Evolutionary conservation across 169 alveolate species (phyloP).

Genomic region (Eimeria brunetti): DNA sequence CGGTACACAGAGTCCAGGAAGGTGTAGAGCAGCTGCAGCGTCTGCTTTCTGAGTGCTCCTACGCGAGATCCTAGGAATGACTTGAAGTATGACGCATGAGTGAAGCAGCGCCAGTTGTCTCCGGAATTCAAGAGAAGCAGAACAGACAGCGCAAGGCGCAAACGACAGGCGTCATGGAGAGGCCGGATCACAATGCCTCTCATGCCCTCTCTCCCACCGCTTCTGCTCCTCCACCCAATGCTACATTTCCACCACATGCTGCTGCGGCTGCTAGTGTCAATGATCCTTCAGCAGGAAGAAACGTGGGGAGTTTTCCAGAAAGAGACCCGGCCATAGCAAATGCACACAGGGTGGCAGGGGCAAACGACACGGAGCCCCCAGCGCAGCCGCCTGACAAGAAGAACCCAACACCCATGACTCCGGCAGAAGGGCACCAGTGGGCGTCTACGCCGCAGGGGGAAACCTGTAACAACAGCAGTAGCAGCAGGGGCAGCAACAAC

Average conservation of each 20-base stretch:
- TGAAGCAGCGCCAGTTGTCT: not conserved
- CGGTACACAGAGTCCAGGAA: not conserved
- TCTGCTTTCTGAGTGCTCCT: slow-evolving; percentile 7
- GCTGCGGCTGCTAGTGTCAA: not conserved
- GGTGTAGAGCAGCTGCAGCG: not conserved
- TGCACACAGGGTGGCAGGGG: not conserved
- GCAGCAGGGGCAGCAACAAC: not conserved
- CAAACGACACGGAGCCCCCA: not conserved
- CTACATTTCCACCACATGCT: not conserved
- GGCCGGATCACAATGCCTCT: not conserved
- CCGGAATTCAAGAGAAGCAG: not conserved
- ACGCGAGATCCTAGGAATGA: not conserved
- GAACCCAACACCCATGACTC: not conserved
- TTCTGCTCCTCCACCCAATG: not conserved
- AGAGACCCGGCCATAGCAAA: not conserved
- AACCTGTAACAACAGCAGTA: not conserved
- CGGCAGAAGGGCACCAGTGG: not conserved
- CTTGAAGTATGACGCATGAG: not conserved
- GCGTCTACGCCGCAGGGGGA: not conserved
- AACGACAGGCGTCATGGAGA: not conserved
- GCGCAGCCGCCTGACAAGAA: not conserved
- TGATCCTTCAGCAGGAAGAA: not conserved
- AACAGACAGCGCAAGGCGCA: not conserved
- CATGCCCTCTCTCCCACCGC: not conserved
- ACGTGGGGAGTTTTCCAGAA: not conserved